phyloP scores from a whole-genome alignment of 345 rosid species.

The Aquilaria yunnanensis region DNA sequence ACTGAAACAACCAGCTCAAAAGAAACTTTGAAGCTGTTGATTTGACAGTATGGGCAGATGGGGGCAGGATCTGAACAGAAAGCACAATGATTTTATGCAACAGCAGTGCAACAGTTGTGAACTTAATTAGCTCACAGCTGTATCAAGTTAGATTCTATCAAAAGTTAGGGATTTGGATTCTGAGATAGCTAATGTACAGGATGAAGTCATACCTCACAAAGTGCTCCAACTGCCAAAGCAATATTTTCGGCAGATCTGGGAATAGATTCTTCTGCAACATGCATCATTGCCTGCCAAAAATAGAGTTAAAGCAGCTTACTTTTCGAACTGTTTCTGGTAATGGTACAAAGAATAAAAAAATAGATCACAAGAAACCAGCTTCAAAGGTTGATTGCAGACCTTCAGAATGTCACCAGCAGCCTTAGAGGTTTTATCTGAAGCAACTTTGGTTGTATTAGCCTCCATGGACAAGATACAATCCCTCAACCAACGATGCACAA shows the following conservation, averaged over 20 bases:
- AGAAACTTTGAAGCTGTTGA: slow-evolving; percentile 81
- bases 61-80: slow-evolving; percentile 64
- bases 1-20: slow-evolving; percentile 67
- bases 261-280: slow-evolving; percentile 62
- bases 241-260: slow-evolving; percentile 90
- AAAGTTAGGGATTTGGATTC: slow-evolving; percentile 12
- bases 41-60: slow-evolving; percentile 67
- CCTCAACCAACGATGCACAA: slow-evolving; percentile 78
- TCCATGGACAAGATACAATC: slow-evolving; percentile 43
- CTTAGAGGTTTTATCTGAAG: slow-evolving; percentile 55
- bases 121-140: too few relatives aligned
- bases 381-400: slow-evolving; percentile 33
- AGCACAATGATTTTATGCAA: slow-evolving; percentile 12
- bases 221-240: slow-evolving; percentile 79
- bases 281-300: slow-evolving; percentile 47
- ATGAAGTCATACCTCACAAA: slow-evolving; percentile 52
- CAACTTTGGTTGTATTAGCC: slow-evolving; percentile 32
- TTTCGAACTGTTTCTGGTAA: neutral
- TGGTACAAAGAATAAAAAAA: neutral
- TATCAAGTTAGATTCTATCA: too few relatives aligned
- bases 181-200: slow-evolving; percentile 5
- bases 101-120: too few relatives aligned
- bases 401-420: slow-evolving; percentile 79
- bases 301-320: slow-evolving; percentile 5
- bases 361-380: slow-evolving; percentile 4